Evolutionary conservation across 805 yeast genomes (phyloP).

Genomic region (Candida dendrica): DNA sequence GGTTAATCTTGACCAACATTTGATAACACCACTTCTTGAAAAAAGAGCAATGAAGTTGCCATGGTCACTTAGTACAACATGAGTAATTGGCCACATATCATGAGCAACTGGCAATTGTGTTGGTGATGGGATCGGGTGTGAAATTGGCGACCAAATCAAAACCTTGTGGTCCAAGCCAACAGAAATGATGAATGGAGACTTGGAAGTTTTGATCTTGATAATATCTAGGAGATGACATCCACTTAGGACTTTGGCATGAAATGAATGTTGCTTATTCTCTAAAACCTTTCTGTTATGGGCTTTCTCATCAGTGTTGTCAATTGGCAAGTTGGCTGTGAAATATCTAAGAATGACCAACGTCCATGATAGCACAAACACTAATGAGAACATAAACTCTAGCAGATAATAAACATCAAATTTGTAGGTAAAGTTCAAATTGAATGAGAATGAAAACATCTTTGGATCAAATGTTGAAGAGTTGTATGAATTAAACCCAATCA

Average conservation of each 20-base stretch:
- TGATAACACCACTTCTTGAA: slow-evolving; percentile 42
- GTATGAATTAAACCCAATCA: slow-evolving; percentile 9
- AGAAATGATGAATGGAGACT: slow-evolving; percentile 56
- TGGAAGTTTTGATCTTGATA: slow-evolving; percentile 50
- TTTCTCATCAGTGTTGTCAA: slow-evolving; percentile 10
- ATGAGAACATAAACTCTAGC: slow-evolving; percentile 46
- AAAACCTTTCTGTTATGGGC: slow-evolving; percentile 7
- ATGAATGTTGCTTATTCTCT: slow-evolving; percentile 12
- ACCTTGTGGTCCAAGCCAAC: slow-evolving; percentile 70
- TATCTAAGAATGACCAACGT: slow-evolving; percentile 37
- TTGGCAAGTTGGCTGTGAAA: slow-evolving; percentile 20
- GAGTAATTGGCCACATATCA: slow-evolving; percentile 56
- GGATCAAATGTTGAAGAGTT: not conserved
- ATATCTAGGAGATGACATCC: slow-evolving; percentile 60
- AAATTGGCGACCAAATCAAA: slow-evolving; percentile 66
- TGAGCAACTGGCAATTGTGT: slow-evolving; percentile 33
- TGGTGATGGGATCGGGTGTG: slow-evolving; percentile 39
- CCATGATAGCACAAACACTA: slow-evolving; percentile 44
- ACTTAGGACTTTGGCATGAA: slow-evolving; percentile 33
- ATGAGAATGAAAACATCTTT: not conserved
- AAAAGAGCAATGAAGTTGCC: slow-evolving; percentile 55
- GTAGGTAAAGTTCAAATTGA: slow-evolving; percentile 24
- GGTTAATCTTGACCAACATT: slow-evolving; percentile 52
- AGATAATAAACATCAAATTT: slow-evolving; percentile 43
- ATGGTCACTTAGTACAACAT: slow-evolving; percentile 46